Percentiles rank a stretch among this genome's conserved stretches.
phyloP scores from a whole-genome alignment of 2,329 filamentous ascomycete species.

The Penicillium sumatraense region DNA sequence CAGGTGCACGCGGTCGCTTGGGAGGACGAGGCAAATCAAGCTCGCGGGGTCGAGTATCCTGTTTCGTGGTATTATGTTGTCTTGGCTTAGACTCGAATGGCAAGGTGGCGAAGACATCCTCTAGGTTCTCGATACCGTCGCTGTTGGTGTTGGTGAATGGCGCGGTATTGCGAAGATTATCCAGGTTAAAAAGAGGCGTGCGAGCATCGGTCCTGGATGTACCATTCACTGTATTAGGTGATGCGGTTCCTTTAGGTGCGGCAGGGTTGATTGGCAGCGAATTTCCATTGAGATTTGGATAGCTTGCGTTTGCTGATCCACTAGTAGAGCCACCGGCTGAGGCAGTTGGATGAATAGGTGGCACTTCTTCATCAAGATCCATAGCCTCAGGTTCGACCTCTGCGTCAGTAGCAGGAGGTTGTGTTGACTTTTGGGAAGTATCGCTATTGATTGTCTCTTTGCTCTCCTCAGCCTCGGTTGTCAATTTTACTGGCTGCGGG shows the following conservation, averaged over 20 bases:
- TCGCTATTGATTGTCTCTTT: constrained; percentile 33
- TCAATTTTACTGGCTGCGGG: constrained; percentile 41
- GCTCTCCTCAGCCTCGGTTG: constrained; percentile 46
- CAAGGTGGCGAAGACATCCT: constrained; percentile 58
- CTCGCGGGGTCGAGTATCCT: constrained; percentile 39
- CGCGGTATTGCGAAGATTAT: constrained; percentile 54
- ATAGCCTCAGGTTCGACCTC: constrained; percentile 50
- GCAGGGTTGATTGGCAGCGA: constrained; percentile 6
- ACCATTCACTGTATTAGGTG: constrained; percentile 10
- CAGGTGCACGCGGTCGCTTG: constrained; percentile 49
- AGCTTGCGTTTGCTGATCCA: constrained; percentile 15
- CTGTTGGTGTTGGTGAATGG: constrained; percentile 54
- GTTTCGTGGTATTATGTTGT: constrained; percentile 46
- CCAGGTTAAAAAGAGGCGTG: constrained; percentile 49
- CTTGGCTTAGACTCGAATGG: constrained; percentile 63
- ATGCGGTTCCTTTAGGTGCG: constrained; percentile 17
- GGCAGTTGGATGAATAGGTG: constrained; percentile 16
- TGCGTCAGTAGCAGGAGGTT: constrained; percentile 22
- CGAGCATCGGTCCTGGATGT: constrained; percentile 18
- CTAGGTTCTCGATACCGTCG: constrained; percentile 57
- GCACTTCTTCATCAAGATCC: constrained; percentile 50
- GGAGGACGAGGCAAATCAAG: constrained; percentile 59
- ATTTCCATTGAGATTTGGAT: constrained; percentile 23
- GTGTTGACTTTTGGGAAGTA: constrained; percentile 21
- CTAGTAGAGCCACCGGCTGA: constrained; percentile 6